A percentile compares a stretch with the other conserved stretches of the same genome.
phyloP scores from a whole-genome alignment of 192 early-diverging fungal species.

The Entomortierella lignicola region DNA sequence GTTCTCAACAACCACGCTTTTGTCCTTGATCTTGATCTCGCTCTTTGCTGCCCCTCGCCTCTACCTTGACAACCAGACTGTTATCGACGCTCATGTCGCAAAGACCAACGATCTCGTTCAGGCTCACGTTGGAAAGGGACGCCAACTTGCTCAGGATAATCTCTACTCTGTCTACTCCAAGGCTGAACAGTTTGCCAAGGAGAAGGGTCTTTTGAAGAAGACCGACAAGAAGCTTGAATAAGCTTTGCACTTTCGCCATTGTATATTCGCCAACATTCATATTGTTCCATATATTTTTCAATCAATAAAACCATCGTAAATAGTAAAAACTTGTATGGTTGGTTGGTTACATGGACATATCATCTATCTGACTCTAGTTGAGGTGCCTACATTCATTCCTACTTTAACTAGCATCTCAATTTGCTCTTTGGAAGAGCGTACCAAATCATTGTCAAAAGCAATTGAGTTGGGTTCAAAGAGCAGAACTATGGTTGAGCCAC shows the following conservation, averaged over 20 bases:
- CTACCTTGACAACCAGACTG: slow-evolving; percentile 50
- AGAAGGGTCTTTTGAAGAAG: slow-evolving; percentile 54
- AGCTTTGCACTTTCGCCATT: not conserved
- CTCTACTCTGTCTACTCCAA: slow-evolving; percentile 36
- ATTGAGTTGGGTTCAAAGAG: slow-evolving; percentile 72
- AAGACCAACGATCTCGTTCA: slow-evolving; percentile 46
- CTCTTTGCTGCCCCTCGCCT: slow-evolving; percentile 48
- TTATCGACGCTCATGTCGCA: slow-evolving; percentile 46
- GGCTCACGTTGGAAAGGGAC: slow-evolving; percentile 42
- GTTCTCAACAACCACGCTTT: slow-evolving; percentile 51
- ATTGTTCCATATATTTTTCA: not conserved
- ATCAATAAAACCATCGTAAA: not conserved
- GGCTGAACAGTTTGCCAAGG: slow-evolving; percentile 50
- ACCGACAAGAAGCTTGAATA: slow-evolving; percentile 28
- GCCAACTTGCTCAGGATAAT: slow-evolving; percentile 37
- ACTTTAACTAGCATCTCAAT: slow-evolving; percentile 78
- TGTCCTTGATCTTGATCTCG: slow-evolving; percentile 42
- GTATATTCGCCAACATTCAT: not conserved
- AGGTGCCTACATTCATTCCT: slow-evolving; percentile 35
- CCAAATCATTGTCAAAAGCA: slow-evolving; percentile 76
- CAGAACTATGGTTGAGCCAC: slow-evolving; percentile 78
- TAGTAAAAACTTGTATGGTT: too few species aligned
- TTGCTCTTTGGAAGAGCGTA: slow-evolving; percentile 68
- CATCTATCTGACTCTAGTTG: not conserved
- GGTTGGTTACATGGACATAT: not conserved